These are phyloP conservation scores for Globisporangium nodosum DNA, from an alignment of 352 stramenopile species.

Conservation along the genomic window DNA sequence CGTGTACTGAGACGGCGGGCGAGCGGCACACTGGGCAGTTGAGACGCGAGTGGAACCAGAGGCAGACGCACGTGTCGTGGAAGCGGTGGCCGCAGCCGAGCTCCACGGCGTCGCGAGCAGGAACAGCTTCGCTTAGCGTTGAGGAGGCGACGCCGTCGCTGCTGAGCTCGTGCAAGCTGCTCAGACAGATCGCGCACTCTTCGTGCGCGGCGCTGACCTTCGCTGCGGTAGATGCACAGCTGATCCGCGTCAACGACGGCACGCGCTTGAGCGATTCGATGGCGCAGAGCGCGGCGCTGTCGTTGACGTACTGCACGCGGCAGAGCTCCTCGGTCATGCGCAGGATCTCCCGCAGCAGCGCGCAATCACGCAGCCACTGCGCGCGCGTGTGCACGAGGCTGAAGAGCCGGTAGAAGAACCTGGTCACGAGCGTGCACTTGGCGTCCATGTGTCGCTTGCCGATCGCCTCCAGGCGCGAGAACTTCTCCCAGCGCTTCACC, in stretches of 20 bases:
- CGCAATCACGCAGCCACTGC: slow-evolving; percentile 43
- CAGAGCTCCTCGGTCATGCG: slow-evolving; percentile 38
- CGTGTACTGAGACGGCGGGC: not conserved
- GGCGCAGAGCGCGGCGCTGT: slow-evolving; percentile 29
- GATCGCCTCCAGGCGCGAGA: slow-evolving; percentile 35
- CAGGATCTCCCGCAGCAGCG: slow-evolving; percentile 43
- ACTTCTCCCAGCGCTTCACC: slow-evolving; percentile 29
- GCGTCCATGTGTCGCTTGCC: slow-evolving; percentile 39
- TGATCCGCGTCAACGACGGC: slow-evolving; percentile 3
- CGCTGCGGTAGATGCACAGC: not conserved
- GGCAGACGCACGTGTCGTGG: slow-evolving; percentile 67
- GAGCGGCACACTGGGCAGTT: slow-evolving; percentile 62
- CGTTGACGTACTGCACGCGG: slow-evolving; percentile 44
- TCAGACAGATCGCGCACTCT: slow-evolving; percentile 64
- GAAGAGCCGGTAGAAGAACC: slow-evolving; percentile 48
- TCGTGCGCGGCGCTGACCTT: not conserved
- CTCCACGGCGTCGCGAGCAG: slow-evolving; percentile 21
- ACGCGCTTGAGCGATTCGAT: slow-evolving; percentile 42
- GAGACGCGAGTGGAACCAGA: slow-evolving; percentile 56
- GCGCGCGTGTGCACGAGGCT: slow-evolving; percentile 26
- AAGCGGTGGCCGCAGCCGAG: slow-evolving; percentile 65
- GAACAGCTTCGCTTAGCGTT: not conserved
- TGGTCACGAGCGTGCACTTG: slow-evolving; percentile 40
- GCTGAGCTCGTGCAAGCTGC: slow-evolving; percentile 12
- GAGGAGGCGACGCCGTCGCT: not conserved